Conservation (phyloP, 139 green algal species). For the Chlorella sp. region DNA sequence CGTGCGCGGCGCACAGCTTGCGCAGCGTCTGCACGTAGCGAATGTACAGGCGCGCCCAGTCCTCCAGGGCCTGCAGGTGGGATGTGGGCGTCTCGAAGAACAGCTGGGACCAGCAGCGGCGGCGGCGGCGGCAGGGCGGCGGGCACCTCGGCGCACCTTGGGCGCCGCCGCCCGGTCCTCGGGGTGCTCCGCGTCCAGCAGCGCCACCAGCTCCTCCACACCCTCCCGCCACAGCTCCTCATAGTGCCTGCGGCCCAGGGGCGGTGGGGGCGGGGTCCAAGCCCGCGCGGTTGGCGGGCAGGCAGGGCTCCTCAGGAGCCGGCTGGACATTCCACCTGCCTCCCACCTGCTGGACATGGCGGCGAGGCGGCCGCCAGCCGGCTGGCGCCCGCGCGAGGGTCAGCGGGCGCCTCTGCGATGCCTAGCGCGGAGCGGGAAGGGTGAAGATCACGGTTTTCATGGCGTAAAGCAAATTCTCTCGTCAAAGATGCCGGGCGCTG, state of each 20-base stretch:
- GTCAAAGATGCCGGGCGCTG: too few relatives aligned
- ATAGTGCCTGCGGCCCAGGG: constrained; percentile 70
- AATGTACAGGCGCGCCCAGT: constrained; percentile 92
- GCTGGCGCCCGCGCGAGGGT: too few relatives aligned
- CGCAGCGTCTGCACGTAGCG: constrained; percentile 87
- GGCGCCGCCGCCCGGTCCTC: constrained; percentile 30
- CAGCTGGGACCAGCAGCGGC: background rate
- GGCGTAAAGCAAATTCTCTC: too few relatives aligned
- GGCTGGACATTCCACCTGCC: too few relatives aligned
- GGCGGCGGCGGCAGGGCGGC: constrained; percentile 1
- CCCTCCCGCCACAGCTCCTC: constrained; percentile 88
- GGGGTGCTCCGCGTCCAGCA: constrained; percentile 87
- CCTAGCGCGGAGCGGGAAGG: too few relatives aligned
- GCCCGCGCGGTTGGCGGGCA: too few relatives aligned
- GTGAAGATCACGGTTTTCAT: too few relatives aligned
- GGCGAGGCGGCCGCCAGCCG: too few relatives aligned
- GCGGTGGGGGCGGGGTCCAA: too few relatives aligned
- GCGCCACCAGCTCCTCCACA: constrained; percentile 90
- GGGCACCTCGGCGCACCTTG: constrained; percentile 72
- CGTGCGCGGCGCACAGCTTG: constrained; percentile 85
- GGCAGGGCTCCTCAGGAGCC: too few relatives aligned
- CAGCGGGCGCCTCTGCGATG: too few relatives aligned
- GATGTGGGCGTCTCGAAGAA: background rate
- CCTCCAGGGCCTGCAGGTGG: constrained; percentile 49
- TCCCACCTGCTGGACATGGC: too few relatives aligned